Evolutionary conservation across 768 basidiomycete species (phyloP), one percentile per base, ranked within the genome.

Genomic region (Lactarius tabidus): DNA sequence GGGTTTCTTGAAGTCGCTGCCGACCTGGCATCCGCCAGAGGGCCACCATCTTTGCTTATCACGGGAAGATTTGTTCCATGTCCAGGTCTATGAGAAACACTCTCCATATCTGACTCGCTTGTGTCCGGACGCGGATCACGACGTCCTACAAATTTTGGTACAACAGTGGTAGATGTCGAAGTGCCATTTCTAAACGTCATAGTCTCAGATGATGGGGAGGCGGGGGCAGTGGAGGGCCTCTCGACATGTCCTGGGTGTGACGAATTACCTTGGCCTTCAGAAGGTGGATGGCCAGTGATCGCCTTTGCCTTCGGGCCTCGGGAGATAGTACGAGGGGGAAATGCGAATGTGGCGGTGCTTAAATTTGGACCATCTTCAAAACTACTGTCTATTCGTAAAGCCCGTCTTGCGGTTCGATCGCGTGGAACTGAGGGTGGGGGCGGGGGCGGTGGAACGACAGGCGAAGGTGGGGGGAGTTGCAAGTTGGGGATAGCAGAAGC

Each of bases 341-440:
- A 85, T 0, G 80, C 81, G 59, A 87, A 86, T 51, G 79, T 77
- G 23, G 78, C 76, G 56, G 80, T 82, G 67, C 79, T 82, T 7
- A 81, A 76, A 33, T 80, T 77, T 26, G 75, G 72, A 6, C 74
- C 71, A 51, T 81, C 81, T 29, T 83, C 81, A n/a, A 69, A 72
- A 55, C 68, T 70, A 35, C 71, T 73, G 36, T 80, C 80, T 2
- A 70, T 59, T 3, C 69, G 66, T 18, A 69, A 64, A 17, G 72
- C 69, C 55, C 75, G 77, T 66, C 76, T 79, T 29, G 72, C 67
- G 2, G 72, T 57, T 36, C 70, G 58, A 71, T 67, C 52, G 73
- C 68, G 26, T 77, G 45, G 81, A 29, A 76, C 73, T 17, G 74
- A 70, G 12, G 80, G 77, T 15, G 81, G 76, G 4, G 76, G 72